phyloP scores from a whole-genome alignment of 371 early-diverging fungal genomes.

The Mortierella sp. region DNA sequence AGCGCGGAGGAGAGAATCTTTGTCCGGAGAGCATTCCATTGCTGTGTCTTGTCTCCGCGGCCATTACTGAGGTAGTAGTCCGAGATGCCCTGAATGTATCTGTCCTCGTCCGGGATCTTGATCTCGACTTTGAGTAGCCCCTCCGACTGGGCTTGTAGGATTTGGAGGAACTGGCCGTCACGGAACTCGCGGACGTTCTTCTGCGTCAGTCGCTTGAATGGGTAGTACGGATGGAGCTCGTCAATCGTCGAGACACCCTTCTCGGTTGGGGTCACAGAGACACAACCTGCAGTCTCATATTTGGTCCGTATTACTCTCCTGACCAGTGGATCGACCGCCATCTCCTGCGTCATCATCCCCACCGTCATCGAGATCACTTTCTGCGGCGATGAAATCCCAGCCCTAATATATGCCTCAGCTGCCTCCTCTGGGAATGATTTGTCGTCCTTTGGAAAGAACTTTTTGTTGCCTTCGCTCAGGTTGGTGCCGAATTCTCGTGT shows the following conservation, averaged over 20 bases:
- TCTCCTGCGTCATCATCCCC: constrained; percentile 79
- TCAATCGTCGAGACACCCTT: constrained; percentile 85
- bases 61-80: constrained; percentile 73
- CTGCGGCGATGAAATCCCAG: constrained; percentile 67
- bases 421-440: constrained; percentile 69
- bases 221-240: constrained; percentile 82
- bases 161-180: constrained; percentile 82
- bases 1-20: constrained; percentile 73
- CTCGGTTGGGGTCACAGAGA: constrained; percentile 87
- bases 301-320: constrained; percentile 83
- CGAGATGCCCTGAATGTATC: constrained; percentile 68
- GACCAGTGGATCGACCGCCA: constrained; percentile 88
- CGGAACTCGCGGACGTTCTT: constrained; percentile 84
- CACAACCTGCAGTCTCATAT: constrained; percentile 76
- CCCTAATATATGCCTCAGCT: constrained; percentile 72
- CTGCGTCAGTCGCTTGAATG: constrained; percentile 87
- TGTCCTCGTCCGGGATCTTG: constrained; percentile 70
- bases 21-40: constrained; percentile 86
- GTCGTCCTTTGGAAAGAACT: constrained; percentile 70
- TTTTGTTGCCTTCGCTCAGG: constrained; percentile 66
- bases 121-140: constrained; percentile 81
- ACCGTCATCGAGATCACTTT: constrained; percentile 77
- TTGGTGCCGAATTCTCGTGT: constrained; percentile 79
- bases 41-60: constrained; percentile 69
- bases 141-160: constrained; percentile 82